Evolutionary conservation across 2,329 filamentous ascomycete genomes (phyloP).

Genomic region (Paecilomyces variotii): DNA sequence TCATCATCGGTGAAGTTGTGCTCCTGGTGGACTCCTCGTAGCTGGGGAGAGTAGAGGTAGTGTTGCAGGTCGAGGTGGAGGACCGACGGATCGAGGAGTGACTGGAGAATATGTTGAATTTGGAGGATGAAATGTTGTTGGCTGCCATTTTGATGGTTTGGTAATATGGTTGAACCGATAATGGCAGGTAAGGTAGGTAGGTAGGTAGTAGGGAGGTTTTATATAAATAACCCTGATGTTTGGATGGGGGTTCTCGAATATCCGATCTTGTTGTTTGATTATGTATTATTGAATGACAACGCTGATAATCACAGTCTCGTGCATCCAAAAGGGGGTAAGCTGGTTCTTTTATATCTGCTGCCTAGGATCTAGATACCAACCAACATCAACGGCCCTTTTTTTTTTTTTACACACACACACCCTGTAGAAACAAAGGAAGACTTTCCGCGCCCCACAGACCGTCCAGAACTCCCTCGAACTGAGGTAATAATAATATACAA

Average conservation of each 20-base stretch:
- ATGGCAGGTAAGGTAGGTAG: background rate
- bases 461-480: background rate
- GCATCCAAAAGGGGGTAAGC: background rate
- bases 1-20: background rate
- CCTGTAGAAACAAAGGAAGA: background rate
- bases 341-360: background rate
- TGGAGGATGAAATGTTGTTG: background rate
- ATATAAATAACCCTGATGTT: too few relatives aligned
- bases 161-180: background rate
- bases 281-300: background rate
- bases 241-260: background rate
- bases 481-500: background rate
- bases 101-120: conserved; percentile 14
- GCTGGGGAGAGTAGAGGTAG: background rate
- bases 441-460: background rate
- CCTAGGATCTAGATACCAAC: background rate
- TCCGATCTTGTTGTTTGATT: background rate
- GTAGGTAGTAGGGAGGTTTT: background rate
- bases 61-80: background rate
- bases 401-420: background rate
- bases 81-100: background rate
- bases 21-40: background rate
- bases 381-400: background rate
- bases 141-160: background rate
- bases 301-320: background rate